Percentiles rank a stretch among this genome's conserved stretches.
These are phyloP conservation scores for Marasmius oreades DNA, from an alignment of 1,284 basidiomycete species.

Conservation along the genomic window DNA sequence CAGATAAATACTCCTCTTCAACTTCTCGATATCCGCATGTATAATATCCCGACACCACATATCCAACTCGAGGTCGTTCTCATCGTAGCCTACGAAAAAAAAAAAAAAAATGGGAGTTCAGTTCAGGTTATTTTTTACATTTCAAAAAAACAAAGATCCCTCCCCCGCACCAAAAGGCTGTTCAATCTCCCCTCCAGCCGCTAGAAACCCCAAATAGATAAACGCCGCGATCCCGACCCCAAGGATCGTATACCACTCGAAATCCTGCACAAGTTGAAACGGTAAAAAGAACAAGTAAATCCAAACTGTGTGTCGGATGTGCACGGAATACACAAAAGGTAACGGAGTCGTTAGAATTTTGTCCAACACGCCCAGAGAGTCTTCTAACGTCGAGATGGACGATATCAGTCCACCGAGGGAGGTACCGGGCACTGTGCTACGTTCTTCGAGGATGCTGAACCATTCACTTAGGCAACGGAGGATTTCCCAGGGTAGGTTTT, in stretches of 20 bases:
- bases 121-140: too few species aligned
- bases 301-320: slow-evolving; percentile 64
- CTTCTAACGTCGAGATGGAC: slow-evolving; percentile 48
- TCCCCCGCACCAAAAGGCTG: slow-evolving; percentile 69
- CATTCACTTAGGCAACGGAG: slow-evolving; percentile 54
- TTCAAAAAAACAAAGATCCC: too few species aligned
- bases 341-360: slow-evolving; percentile 59
- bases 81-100: slow-evolving; percentile 47
- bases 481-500: slow-evolving; percentile 51
- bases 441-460: slow-evolving; percentile 53
- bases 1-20: slow-evolving; percentile 13
- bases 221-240: slow-evolving; percentile 60
- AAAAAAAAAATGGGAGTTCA: not conserved
- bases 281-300: slow-evolving; percentile 66
- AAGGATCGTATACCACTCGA: slow-evolving; percentile 56
- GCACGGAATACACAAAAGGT: slow-evolving; percentile 60
- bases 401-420: slow-evolving; percentile 50
- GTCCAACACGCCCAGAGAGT: slow-evolving; percentile 49
- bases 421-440: slow-evolving; percentile 48
- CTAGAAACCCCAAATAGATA: slow-evolving; percentile 64
- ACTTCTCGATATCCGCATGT: slow-evolving; percentile 11
- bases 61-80: slow-evolving; percentile 25
- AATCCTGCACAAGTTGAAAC: slow-evolving; percentile 58
- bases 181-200: slow-evolving; percentile 65
- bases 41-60: slow-evolving; percentile 18